phyloP scores from a whole-genome alignment of 257 asterid species.

The Lycium barbarum region DNA sequence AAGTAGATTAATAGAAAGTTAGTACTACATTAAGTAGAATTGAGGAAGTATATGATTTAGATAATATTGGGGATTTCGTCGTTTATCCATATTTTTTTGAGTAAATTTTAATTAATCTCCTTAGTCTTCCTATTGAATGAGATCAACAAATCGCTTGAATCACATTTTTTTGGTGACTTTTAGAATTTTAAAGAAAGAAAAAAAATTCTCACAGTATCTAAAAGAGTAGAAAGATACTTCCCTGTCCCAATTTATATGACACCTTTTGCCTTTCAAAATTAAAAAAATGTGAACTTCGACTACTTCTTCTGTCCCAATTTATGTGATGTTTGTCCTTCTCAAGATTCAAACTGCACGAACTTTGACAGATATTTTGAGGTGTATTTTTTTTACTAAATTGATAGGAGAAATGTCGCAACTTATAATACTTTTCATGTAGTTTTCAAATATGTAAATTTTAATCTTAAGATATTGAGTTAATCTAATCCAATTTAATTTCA shows the following conservation, averaged over 20 bases:
- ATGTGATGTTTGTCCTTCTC: background rate
- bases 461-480: too few species aligned
- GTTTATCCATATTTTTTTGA: background rate
- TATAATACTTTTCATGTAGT: too few species aligned
- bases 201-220: background rate
- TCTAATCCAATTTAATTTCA: too few species aligned
- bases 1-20: background rate
- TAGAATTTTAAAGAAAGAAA: background rate
- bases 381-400: background rate
- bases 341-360: background rate
- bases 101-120: background rate
- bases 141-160: background rate
- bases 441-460: too few species aligned
- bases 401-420: too few species aligned
- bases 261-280: background rate
- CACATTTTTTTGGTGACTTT: background rate
- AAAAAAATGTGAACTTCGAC: background rate
- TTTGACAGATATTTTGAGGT: background rate
- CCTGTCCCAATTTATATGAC: background rate
- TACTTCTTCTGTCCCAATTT: background rate
- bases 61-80: background rate
- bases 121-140: background rate
- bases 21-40: background rate
- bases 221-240: background rate
- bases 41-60: background rate